Percentiles rank a stretch among this genome's conserved stretches.
Evolutionary conservation across 75 land plant species (phyloP).

Genomic region (Pinus taeda): DNA sequence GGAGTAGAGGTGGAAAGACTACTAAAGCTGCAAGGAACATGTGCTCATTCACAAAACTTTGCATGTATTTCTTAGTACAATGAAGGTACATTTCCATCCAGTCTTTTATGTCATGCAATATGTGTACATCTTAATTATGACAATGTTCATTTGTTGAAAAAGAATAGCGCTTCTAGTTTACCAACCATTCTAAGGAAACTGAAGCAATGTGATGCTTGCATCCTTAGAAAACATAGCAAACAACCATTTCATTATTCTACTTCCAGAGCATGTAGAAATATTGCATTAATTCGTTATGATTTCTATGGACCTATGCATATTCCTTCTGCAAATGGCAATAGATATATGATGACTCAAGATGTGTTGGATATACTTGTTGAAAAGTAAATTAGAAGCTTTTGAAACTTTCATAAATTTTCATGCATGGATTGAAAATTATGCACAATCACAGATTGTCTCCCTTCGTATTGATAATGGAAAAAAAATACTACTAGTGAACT

Average conservation of each 20-base stretch:
- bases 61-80: not conserved
- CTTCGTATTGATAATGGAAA: no score
- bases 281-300: not conserved
- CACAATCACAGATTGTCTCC: no score
- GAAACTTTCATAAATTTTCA: no score
- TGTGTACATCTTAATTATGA: no score
- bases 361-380: not conserved
- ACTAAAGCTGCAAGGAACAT: not conserved
- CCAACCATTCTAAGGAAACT: no score
- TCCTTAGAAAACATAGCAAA: not conserved
- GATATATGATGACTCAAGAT: not conserved
- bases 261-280: not conserved
- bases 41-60: not conserved
- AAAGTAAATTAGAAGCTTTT: no score
- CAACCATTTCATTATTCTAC: not conserved
- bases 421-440: no score
- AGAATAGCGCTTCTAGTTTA: no score
- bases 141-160: no score
- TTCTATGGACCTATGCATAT: not conserved
- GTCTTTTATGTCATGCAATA: no score
- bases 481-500: no score
- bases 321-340: not conserved
- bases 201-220: no score
- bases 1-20: not conserved
- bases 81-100: not conserved